Evolutionary conservation across 1,139 yeast species (phyloP).

Genomic region (Debaryomyces udenii): DNA sequence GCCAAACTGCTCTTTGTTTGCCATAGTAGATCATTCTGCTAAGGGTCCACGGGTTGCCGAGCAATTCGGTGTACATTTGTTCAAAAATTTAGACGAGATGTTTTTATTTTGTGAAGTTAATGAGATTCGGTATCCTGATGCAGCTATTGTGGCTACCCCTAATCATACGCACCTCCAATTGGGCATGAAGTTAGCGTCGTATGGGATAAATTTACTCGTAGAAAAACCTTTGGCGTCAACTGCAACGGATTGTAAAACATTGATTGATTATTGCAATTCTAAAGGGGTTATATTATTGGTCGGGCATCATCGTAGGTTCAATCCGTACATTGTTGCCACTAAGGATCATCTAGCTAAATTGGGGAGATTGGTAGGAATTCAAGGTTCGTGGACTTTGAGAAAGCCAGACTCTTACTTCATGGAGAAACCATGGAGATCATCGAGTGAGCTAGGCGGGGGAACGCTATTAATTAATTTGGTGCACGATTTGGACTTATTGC

Average conservation of each 20-base stretch:
- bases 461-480: conserved; percentile 43
- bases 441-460: conserved; percentile 41
- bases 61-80: conserved; percentile 32
- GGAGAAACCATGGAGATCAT: conserved; percentile 45
- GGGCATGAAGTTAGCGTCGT: conserved; percentile 35
- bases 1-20: conserved; percentile 33
- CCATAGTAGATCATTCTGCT: conserved; percentile 42
- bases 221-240: conserved; percentile 42
- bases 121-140: conserved; percentile 30
- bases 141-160: conserved; percentile 46
- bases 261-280: conserved; percentile 27
- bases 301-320: conserved; percentile 46
- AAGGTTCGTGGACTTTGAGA: conserved; percentile 46
- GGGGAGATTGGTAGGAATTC: conserved; percentile 40
- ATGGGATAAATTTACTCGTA: conserved; percentile 38
- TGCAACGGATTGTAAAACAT: conserved; percentile 35
- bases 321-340: conserved; percentile 38
- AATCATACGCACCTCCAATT: conserved; percentile 41
- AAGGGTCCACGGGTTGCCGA: conserved; percentile 42
- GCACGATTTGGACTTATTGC: conserved; percentile 47
- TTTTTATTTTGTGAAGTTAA: conserved; percentile 30
- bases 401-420: conserved; percentile 41
- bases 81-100: conserved; percentile 31
- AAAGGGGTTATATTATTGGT: conserved; percentile 33
- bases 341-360: conserved; percentile 32